Conservation (phyloP, 2,329 filamentous ascomycete species). For the Pseudocercospora fuligena region DNA sequence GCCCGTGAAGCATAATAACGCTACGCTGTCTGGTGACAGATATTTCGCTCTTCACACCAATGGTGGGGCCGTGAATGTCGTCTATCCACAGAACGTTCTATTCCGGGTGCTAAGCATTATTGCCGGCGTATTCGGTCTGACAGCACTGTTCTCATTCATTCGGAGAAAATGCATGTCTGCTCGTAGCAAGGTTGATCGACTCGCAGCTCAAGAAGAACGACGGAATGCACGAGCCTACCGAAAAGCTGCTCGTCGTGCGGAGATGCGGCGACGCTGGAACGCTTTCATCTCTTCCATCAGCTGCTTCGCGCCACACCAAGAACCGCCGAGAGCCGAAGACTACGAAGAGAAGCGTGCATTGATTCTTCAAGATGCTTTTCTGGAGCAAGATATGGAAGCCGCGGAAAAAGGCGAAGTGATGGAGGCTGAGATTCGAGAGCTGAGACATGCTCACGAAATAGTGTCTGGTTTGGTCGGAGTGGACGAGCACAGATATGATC, state of each 20-base stretch:
- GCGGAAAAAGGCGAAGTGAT: constrained; percentile 49
- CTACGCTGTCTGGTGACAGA: constrained; percentile 21
- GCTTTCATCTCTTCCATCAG: constrained; percentile 36
- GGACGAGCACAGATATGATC: constrained; percentile 40
- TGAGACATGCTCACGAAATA: constrained; percentile 58
- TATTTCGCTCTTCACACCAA: constrained; percentile 22
- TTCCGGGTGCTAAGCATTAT: constrained; percentile 52
- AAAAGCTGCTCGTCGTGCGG: constrained; percentile 57
- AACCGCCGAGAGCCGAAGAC: constrained; percentile 44
- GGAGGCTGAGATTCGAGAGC: constrained; percentile 56
- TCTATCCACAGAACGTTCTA: constrained; percentile 37
- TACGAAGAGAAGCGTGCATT: constrained; percentile 59
- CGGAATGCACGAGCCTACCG: constrained; percentile 57
- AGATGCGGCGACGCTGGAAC: constrained; percentile 57
- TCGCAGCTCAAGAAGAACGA: constrained; percentile 60
- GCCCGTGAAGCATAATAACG: constrained; percentile 21
- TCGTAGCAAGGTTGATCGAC: constrained; percentile 57
- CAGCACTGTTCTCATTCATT: constrained; percentile 50
- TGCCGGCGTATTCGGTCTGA: constrained; percentile 50
- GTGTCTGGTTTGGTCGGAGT: constrained; percentile 45
- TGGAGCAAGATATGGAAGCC: constrained; percentile 49
- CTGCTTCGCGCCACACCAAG: constrained; percentile 39
- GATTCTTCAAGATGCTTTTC: constrained; percentile 47
- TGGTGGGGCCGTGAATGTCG: constrained; percentile 24
- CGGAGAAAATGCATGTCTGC: constrained; percentile 55